Conservation (phyloP, 495 filamentous ascomycete species). For the Copromyces sp. region DNA sequence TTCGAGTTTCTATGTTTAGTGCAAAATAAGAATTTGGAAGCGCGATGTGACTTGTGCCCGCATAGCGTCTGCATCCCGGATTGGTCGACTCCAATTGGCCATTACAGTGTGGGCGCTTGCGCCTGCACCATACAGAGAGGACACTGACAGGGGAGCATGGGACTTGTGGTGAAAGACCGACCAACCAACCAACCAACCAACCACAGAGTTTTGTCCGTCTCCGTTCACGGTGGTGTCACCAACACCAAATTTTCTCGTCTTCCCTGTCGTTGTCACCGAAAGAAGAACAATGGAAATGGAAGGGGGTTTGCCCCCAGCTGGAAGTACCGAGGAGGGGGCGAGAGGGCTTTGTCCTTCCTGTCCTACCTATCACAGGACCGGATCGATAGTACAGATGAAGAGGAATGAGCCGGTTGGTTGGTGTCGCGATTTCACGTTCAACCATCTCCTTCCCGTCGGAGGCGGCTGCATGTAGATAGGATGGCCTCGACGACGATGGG, state of each 20-base stretch:
- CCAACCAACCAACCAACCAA: constrained; percentile 8
- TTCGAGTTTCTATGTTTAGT: neutral
- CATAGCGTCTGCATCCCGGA: constrained; percentile 10
- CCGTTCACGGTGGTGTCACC: neutral
- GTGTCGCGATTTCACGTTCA: neutral
- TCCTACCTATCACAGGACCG: neutral
- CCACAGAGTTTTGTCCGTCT: neutral
- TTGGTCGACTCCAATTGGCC: constrained; percentile 9
- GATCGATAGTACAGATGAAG: neutral
- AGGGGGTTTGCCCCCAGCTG: neutral
- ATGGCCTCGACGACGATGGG: neutral
- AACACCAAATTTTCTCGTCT: neutral
- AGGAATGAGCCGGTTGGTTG: neutral
- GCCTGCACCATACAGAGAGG: constrained; percentile 18
- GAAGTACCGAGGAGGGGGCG: neutral
- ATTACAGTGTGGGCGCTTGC: constrained; percentile 24
- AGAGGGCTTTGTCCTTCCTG: neutral
- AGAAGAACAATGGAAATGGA: neutral
- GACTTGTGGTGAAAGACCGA: neutral
- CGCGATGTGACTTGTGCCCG: constrained; percentile 25
- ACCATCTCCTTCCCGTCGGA: neutral
- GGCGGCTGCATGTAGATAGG: neutral
- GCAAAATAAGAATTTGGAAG: constrained; percentile 13
- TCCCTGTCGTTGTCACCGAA: constrained; percentile 1
- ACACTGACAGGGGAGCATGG: constrained; percentile 1